These are phyloP conservation scores for Psilocybe cyanescens DNA, from an alignment of 768 basidiomycete species.

Conservation along the genomic window DNA sequence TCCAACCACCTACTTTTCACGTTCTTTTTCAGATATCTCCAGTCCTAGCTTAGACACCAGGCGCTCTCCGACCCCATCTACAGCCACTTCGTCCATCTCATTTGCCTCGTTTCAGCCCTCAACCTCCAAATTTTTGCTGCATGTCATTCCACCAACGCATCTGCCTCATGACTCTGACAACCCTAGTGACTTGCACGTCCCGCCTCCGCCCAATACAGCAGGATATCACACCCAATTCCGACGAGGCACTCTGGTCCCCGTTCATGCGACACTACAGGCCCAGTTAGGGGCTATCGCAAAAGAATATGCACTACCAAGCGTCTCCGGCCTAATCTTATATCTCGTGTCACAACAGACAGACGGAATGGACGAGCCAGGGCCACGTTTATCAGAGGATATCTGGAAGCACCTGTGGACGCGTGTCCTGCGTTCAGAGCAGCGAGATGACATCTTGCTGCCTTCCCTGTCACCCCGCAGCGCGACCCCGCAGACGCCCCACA, in stretches of 20 bases:
- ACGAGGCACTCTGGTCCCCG: slow-evolving; percentile 85
- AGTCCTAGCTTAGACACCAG: slow-evolving; percentile 35
- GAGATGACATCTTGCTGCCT: slow-evolving; percentile 41
- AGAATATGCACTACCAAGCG: slow-evolving; percentile 92
- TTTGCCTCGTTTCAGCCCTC: slow-evolving; percentile 39
- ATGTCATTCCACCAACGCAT: slow-evolving; percentile 79
- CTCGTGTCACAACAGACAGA: slow-evolving; percentile 48
- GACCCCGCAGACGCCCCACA: slow-evolving; percentile 43
- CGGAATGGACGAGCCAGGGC: slow-evolving; percentile 62
- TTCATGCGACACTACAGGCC: slow-evolving; percentile 81
- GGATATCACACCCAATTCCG: slow-evolving; percentile 82
- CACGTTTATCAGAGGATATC: slow-evolving; percentile 83
- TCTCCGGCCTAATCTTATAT: slow-evolving; percentile 82
- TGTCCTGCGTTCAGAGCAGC: slow-evolving; percentile 63
- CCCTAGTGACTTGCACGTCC: slow-evolving; percentile 46
- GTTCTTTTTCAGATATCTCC: slow-evolving; percentile 36
- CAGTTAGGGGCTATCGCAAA: slow-evolving; percentile 89
- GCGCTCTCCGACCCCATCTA: slow-evolving; percentile 57
- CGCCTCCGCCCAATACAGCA: slow-evolving; percentile 60
- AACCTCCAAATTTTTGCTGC: slow-evolving; percentile 75
- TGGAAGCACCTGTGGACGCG: slow-evolving; percentile 89
- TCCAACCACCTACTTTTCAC: slow-evolving; percentile 33
- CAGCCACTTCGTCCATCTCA: slow-evolving; percentile 41
- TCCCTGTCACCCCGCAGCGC: slow-evolving; percentile 36
- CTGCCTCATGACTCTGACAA: slow-evolving; percentile 68